A percentile compares a stretch with the other conserved stretches of the same genome.
Evolutionary conservation across 805 yeast species (phyloP).

Genomic region (Tetrapisispora nanseiensis): DNA sequence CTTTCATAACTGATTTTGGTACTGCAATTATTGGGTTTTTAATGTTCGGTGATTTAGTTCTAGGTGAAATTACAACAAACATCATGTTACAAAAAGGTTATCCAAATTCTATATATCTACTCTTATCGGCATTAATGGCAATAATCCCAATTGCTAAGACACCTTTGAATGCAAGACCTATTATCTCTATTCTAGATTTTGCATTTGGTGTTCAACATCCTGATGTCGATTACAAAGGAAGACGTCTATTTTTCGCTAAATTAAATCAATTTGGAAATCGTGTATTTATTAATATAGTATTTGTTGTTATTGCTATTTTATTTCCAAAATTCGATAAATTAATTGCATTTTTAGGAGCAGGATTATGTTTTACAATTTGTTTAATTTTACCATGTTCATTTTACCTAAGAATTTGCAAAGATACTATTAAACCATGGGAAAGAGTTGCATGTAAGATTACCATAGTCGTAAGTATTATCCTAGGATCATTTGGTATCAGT

Average conservation of each 20-base stretch:
- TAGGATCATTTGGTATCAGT: constrained; percentile 52
- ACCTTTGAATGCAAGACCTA: constrained; percentile 76
- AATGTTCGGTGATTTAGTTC: constrained; percentile 66
- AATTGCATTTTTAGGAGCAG: constrained; percentile 73
- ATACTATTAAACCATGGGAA: constrained; percentile 35
- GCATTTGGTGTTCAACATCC: constrained; percentile 30
- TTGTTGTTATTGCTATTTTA: constrained; percentile 50
- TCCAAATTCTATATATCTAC: constrained; percentile 49
- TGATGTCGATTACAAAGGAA: constrained; percentile 13
- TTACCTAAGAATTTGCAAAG: constrained; percentile 48
- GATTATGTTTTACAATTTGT: constrained; percentile 71
- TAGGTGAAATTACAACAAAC: constrained; percentile 72
- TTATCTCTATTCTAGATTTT: constrained; percentile 58
- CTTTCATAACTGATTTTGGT: constrained; percentile 48
- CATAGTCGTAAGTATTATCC: constrained; percentile 35
- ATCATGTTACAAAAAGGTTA: constrained; percentile 57
- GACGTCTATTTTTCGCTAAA: constrained; percentile 14
- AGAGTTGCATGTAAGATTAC: constrained; percentile 34
- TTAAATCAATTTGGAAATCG: constrained; percentile 24
- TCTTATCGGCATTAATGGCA: constrained; percentile 63
- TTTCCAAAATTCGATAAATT: constrained; percentile 75
- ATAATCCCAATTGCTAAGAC: constrained; percentile 75
- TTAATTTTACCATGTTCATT: constrained; percentile 67
- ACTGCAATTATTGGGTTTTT: constrained; percentile 61
- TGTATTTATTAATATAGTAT: constrained; percentile 42